Evolutionary conservation across 176 grass and related monocot species (phyloP), one percentile per base, ranked within the genome.

Genomic region (Triticum dicoccoides): DNA sequence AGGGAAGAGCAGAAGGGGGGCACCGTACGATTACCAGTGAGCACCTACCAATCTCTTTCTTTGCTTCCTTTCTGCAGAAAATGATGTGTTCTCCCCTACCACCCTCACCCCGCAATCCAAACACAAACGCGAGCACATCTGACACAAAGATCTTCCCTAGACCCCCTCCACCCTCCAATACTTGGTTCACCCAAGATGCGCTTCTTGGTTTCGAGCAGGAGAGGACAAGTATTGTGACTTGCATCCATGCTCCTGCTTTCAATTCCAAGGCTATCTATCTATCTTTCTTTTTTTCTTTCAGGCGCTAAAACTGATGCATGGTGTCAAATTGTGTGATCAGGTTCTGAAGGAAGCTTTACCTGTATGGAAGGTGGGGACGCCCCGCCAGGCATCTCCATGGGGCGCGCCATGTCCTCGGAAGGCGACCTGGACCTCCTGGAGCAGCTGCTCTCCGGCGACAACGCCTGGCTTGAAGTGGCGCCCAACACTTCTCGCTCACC

Each of bases 351-450:
- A 85, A 76, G 61, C 15, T 65, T 86, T 89, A 76, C 80, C 91
- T 88, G 87, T 34, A 91, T 93, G 96, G 93, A 94, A 83, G 93
- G 73, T 74, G 90, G 62, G 76, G 81, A 61, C 80, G 83, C 77
- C 87, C 87, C 71, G 68, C 74, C 80, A 20, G 77, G 73, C 84
- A 73, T 86, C 76, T 95, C 89, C 39, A 33, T 87, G 69, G 84
- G 61, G 17, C 61, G 82, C 65, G 80, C 69, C 59, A 17, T 84
- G 27, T 91, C 95, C 8, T 91, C 95, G 0, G 89, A 89, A 68
- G 93, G 88, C 18, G 93, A 98, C 82, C 65, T 94, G 85, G 92
- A 99, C 86, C 84, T 96, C 75, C 88, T 99, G 25, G 97, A 99
- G 82, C 94, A 91, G 77, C 74, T 99, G 27, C 92, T 96, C 42